Evolutionary conservation across 371 early-diverging fungal species (phyloP), one percentile per base, ranked within the genome.

Genomic region (Mucor mucedo): DNA sequence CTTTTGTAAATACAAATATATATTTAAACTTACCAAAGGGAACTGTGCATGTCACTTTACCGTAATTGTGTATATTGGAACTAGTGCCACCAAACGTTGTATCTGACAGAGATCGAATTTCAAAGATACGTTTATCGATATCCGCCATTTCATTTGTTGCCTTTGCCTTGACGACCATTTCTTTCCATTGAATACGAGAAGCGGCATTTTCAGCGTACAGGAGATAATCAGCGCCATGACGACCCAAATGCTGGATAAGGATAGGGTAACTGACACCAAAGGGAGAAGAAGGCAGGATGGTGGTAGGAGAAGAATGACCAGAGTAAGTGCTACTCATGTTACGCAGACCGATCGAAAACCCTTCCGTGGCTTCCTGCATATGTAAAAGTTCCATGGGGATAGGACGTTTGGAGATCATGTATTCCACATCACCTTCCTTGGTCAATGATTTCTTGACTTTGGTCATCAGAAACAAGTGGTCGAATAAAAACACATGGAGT

Each of bases 401-500:
- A 16, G 88, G 89, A 9, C 72, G 66, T 65, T 85, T 86, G 56
- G 82, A 88, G 3, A 93, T 71, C 35, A 80, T 77, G 71, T 83
- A 89, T 48, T 79, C 78, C 6, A 80, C 77, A 45, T 85, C 82
- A 14, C 81, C 79, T 28, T 73, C 78, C 41, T 81, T 85, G 5
- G 57, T 63, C 2, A 58, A 6, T 2, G 62, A 47, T 8, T 75
- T 78, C 64, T 77, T 82, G 35, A 71, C 75, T 67, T 89, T 90
- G 41, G 94, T 88, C 79, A 97, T 77, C 6, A 97, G 70, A 16
- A 97, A 75, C 48, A 85, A 67, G 75, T 97, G 94, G 70, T 97
- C 98, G 58, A 97, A 92, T 42, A 97, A 71, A 69, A 94, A 92
- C 14, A 95, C 86, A 33, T 80, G 79, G 5, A 95, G 54, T 30